Base-by-base conservation (phyloP, 1,139 yeast genomes). In the Blastobotrys serpentis region DNA sequence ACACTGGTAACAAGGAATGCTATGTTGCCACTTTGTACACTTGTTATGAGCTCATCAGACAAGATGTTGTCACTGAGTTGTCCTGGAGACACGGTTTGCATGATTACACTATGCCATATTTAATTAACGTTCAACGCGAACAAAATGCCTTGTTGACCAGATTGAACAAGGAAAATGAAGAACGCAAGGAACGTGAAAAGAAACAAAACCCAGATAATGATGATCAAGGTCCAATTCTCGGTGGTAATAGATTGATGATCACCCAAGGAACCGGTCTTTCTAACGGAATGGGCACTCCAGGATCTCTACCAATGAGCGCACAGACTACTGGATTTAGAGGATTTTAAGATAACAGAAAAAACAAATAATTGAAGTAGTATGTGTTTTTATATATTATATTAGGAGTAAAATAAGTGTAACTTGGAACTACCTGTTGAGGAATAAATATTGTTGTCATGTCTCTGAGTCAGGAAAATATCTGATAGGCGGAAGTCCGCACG, bases 1-100 rank as follows among this genome's bases (percentile, higher is more conserved):
- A 90, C 64, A 89, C 95, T 43, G 98, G 96, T 62, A 92, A 92
- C 73, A 89, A 85, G 69, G 98, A 92, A 73, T 88, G 96, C 63
- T 87, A 88, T 65, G 87, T 89, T 61, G 98, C 96, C 8, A 79
- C 90, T 54, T 76, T 94, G 62, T 94, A 85, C 71, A 75, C 90
- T 4, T 86, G 95, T 62, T 94, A 92, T 68, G 88, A 86, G 50
- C 75, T 82, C 62, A 76, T 92, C 57, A 80, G 82, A 50, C 81
- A 81, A 57, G 98, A 92, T 64, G 84, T 84, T 61, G 96, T 92
- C 22, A 72, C 84, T 60, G 98, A 92, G 69, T 73, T 89, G 58
- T 77, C 95, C 38, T 92, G 98, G 98, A 76, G 95, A 66, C 86
- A 89, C 68, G 79, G 81, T 56, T 79, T 92, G 69, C 82, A 81